phyloP scores from a whole-genome alignment of 1,284 basidiomycete species.

The Agroathelia rolfsii region DNA sequence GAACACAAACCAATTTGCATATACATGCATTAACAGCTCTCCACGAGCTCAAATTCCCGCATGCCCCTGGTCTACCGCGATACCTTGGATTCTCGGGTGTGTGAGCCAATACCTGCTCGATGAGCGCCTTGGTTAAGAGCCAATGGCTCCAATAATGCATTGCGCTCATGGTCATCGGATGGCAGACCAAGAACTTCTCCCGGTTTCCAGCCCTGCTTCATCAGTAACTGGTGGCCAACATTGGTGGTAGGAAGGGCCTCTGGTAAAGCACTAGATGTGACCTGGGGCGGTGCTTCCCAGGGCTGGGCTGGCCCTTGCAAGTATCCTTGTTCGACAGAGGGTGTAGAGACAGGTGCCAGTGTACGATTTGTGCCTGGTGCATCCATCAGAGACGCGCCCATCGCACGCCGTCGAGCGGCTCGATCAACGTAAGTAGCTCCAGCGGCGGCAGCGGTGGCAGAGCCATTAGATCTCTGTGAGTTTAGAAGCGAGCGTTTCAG shows the following conservation, averaged over 20 bases:
- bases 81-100: no score
- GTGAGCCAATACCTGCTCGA: no score
- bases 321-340: constrained; percentile 1
- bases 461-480: no score
- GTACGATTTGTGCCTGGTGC: constrained; percentile 1
- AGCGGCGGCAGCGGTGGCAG: constrained; percentile 19
- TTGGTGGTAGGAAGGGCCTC: constrained; percentile 38
- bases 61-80: no score
- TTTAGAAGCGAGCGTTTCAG: constrained; percentile 52
- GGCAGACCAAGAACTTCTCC: constrained; percentile 46
- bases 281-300: constrained; percentile 18
- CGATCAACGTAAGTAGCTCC: constrained; percentile 45
- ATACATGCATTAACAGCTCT: no score
- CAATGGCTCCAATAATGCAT: no score
- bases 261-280: constrained; percentile 5
- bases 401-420: constrained; percentile 53
- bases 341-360: neutral
- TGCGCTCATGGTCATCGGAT: constrained; percentile 17
- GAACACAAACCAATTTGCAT: no score
- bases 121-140: no score
- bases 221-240: constrained; percentile 53
- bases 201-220: constrained; percentile 68
- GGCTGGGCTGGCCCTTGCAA: constrained; percentile 11
- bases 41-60: no score
- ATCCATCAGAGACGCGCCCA: constrained; percentile 17